These are phyloP conservation scores for Starmerella sirachaensis DNA, from an alignment of 805 yeast species.

Conservation along the genomic window DNA sequence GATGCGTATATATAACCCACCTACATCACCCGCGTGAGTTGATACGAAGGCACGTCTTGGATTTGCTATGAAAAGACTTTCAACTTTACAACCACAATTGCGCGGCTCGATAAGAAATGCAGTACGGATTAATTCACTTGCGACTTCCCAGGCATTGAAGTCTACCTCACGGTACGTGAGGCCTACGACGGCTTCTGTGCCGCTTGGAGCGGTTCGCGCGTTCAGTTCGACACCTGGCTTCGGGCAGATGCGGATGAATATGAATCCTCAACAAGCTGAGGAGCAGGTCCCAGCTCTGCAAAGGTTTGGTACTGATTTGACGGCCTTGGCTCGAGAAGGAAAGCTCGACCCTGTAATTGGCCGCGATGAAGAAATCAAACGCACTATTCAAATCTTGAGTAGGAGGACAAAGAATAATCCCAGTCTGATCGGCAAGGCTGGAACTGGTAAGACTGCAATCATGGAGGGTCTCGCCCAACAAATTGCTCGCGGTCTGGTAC, in stretches of 20 bases:
- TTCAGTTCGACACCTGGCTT: conserved; percentile 9
- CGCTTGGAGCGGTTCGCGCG: background rate
- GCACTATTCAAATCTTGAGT: conserved; percentile 85
- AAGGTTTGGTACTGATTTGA: conserved; percentile 73
- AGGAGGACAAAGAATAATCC: conserved; percentile 94
- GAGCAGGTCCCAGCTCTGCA: conserved; percentile 58
- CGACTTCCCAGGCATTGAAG: no score
- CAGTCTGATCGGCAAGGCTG: conserved; percentile 88
- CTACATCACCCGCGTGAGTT: no score
- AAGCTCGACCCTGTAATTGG: conserved; percentile 95
- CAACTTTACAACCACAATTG: no score
- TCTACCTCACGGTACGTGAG: background rate
- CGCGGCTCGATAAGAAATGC: no score
- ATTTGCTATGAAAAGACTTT: no score
- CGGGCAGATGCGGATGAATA: conserved; percentile 17
- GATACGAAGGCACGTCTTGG: no score
- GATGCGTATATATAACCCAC: no score
- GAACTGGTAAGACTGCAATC: conserved; percentile 95
- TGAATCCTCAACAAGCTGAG: conserved; percentile 13
- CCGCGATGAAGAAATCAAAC: conserved; percentile 83
- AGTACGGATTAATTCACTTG: no score
- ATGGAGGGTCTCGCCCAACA: conserved; percentile 96
- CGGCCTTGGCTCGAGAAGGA: conserved; percentile 77
- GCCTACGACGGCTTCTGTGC: background rate
- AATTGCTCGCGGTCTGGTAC: conserved; percentile 82